Evolutionary conservation across 306 rosid genomes (phyloP).

Genomic region (Crotalaria pallida): DNA sequence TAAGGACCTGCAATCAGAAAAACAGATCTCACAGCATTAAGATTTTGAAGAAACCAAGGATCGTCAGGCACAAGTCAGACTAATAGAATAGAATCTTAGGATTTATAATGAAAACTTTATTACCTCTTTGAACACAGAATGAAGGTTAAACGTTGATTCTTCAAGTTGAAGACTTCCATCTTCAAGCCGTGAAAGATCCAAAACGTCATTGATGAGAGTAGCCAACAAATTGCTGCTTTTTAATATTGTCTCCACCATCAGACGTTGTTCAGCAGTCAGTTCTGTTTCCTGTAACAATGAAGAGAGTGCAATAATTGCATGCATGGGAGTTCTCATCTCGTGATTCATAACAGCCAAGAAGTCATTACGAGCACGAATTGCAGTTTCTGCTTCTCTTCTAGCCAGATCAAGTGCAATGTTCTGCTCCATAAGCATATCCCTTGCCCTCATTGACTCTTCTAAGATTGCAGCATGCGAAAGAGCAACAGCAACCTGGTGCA

Average conservation of each 20-base stretch:
- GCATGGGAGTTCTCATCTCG: constrained; percentile 99
- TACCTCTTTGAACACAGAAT: constrained; percentile 80
- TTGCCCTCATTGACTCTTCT: constrained; percentile 98
- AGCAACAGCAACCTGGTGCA: constrained; percentile 90
- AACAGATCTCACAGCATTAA: constrained; percentile 18
- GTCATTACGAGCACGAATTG: constrained; percentile 96
- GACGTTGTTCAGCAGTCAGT: constrained; percentile 86
- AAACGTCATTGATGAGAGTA: constrained; percentile 85
- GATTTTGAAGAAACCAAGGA: constrained; percentile 18
- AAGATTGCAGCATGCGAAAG: constrained; percentile 98
- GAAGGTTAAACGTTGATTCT: constrained; percentile 66
- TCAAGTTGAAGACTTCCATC: constrained; percentile 97
- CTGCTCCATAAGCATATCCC: constrained; percentile 93
- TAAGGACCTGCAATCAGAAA: constrained; percentile 62
- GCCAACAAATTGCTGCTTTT: constrained; percentile 92
- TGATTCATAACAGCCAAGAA: constrained; percentile 98
- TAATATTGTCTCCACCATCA: constrained; percentile 89
- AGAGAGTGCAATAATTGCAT: constrained; percentile 95
- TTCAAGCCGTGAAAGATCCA: constrained; percentile 97
- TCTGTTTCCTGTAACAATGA: constrained; percentile 94
- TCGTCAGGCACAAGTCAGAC: background rate
- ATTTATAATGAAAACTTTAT: constrained; percentile 13
- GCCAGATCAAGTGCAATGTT: constrained; percentile 94
- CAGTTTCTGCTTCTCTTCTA: constrained; percentile 98
- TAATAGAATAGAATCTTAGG: background rate